These are phyloP conservation scores for Acanthamoeba sp. DNA, from an alignment of 208 protist species.

Conservation along the genomic window DNA sequence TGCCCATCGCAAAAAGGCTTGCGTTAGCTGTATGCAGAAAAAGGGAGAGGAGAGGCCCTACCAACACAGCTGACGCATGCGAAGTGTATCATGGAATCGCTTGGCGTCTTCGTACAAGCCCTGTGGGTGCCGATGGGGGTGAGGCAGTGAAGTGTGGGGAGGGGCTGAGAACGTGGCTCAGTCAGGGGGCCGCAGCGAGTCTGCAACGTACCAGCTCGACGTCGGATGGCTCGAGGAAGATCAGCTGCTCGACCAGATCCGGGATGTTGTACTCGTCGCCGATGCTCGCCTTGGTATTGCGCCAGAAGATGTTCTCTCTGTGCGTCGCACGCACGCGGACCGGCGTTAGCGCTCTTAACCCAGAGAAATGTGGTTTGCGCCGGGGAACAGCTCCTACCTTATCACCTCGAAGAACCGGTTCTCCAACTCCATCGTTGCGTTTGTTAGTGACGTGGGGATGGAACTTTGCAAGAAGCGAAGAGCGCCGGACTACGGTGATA, in stretches of 20 bases:
- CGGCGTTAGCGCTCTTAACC: no score
- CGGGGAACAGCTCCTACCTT: no score
- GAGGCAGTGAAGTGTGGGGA: no score
- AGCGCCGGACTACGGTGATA: not conserved
- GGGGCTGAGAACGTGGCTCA: no score
- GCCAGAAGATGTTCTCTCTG: conserved; percentile 30
- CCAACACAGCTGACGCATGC: conserved; percentile 70
- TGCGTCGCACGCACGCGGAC: no score
- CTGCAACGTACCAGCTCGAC: not conserved
- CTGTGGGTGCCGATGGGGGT: not conserved
- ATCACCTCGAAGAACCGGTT: not conserved
- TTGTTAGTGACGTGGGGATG: not conserved
- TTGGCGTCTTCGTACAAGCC: not conserved
- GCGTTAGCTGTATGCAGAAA: no score
- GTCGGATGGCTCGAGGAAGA: conserved; percentile 62
- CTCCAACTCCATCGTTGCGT: not conserved
- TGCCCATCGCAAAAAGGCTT: not conserved
- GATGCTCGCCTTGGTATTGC: conserved; percentile 60
- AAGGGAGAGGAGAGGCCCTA: not conserved
- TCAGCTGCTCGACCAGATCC: conserved; percentile 60
- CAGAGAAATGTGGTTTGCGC: no score
- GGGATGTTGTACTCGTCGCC: conserved; percentile 38
- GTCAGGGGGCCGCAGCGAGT: not conserved
- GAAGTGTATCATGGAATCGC: not conserved
- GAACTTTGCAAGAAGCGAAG: conserved; percentile 7